Evolutionary conservation across 805 yeast species (phyloP), one percentile per base, ranked within the genome.

Genomic region (Maudiozyma bulderi): DNA sequence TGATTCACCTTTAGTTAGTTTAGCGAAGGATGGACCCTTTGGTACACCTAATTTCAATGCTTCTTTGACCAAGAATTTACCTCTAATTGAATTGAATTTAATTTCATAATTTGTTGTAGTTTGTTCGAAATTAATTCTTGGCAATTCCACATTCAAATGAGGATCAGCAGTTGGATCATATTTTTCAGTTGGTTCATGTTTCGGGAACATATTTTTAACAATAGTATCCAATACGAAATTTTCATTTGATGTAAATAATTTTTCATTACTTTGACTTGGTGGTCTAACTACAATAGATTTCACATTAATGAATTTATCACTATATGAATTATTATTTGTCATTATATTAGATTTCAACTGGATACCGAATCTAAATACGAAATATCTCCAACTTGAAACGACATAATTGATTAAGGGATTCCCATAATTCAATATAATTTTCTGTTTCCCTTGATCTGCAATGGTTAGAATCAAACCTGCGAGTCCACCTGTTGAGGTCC

Each of bases 391-490:
- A 0, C 91, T 78, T 1, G 90, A 76, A 3, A 86, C 76, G 43
- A 85, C 71, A 60, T 79, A 82, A 49, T 75, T 71, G 20, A 77
- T 49, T 31, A 78, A 59, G 2, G 69, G 61, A 43, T 67, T 70
- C n/a, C 82, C 77, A 45, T 80, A 76, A 56, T 67, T 74, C 0
- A 87, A 67, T n/a, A 73, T 73, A 38, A 86, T 61, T 6, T 72
- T 72, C 44, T 76, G 74, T 52, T 75, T 73, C 1, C 88, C 89
- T 56, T 87, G 85, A 56, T 88, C 96, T 49, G 86, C 81, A 11
- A 85, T 72, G 0, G 97, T 87, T 46, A 91, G 68, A 45, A 91
- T 77, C 57, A 87, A 68, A 0, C 99, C 99, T 0, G 98, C 97
- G 6, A 91, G 65, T 0, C 99, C 99, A n/a, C 95, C 87, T 2